phyloP scores from a whole-genome alignment of 768 basidiomycete genomes.

The Pulveroboletus sp. region DNA sequence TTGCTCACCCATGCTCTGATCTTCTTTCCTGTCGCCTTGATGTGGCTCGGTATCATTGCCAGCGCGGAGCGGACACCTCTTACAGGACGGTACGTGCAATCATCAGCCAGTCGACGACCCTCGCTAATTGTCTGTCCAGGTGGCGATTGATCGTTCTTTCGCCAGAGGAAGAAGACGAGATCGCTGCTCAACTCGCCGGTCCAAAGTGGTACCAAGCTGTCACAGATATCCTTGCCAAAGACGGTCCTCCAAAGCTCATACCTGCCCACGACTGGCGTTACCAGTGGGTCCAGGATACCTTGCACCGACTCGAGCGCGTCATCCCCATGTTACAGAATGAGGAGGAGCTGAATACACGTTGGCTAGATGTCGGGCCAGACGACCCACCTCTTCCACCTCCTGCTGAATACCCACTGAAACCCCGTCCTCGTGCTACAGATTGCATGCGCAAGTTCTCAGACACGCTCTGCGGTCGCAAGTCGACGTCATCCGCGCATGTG shows the following conservation, averaged over 20 bases:
- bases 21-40: conserved; percentile 56
- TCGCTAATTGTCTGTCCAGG: conserved; percentile 37
- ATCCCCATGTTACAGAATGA: conserved; percentile 69
- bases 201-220: conserved; percentile 87
- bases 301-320: conserved; percentile 72
- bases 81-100: conserved; percentile 68
- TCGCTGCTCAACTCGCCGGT: conserved; percentile 79
- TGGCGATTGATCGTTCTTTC: conserved; percentile 88
- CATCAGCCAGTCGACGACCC: neutral
- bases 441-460: conserved; percentile 59
- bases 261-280: conserved; percentile 86
- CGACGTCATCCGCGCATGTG: conserved; percentile 46
- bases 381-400: conserved; percentile 74
- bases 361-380: conserved; percentile 50
- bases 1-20: conserved; percentile 53
- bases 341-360: conserved; percentile 50
- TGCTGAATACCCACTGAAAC: conserved; percentile 74
- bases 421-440: conserved; percentile 77
- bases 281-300: conserved; percentile 77
- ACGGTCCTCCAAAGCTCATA: conserved; percentile 62
- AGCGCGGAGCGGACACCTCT: conserved; percentile 77
- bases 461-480: conserved; percentile 43
- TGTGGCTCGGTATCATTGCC: conserved; percentile 69
- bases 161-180: conserved; percentile 89
- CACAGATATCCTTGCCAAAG: conserved; percentile 67